phyloP scores from a whole-genome alignment of 768 basidiomycete genomes.

The Boletellus ananas region DNA sequence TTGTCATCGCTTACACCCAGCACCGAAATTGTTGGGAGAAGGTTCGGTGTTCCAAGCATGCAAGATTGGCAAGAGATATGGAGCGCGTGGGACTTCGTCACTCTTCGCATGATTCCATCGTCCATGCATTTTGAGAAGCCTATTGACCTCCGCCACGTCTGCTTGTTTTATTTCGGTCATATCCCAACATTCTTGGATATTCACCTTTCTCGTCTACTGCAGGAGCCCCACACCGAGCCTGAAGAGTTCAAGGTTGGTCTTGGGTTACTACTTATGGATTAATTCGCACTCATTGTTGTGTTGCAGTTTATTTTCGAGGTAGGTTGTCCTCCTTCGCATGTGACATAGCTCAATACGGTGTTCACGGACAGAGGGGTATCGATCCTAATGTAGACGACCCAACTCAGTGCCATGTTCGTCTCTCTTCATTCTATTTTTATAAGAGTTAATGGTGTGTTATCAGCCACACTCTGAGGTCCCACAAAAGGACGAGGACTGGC shows the following conservation, averaged over 20 bases:
- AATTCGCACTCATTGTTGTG: conserved; percentile 2
- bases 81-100: conserved; percentile 86
- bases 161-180: conserved; percentile 95
- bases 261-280: not conserved
- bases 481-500: conserved; percentile 79
- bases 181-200: conserved; percentile 93
- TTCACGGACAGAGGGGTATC: conserved; percentile 71
- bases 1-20: conserved; percentile 38
- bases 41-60: conserved; percentile 65
- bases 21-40: conserved; percentile 20
- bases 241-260: conserved; percentile 64
- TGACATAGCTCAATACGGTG: conserved; percentile 3
- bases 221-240: conserved; percentile 82
- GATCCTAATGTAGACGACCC: conserved; percentile 95
- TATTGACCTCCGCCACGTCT: conserved; percentile 91
- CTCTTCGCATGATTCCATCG: conserved; percentile 79
- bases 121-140: conserved; percentile 87
- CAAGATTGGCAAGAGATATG: conserved; percentile 83
- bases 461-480: conserved; percentile 92
- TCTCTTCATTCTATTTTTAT: not conserved
- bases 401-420: conserved; percentile 72
- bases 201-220: conserved; percentile 69
- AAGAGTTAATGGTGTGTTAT: not conserved
- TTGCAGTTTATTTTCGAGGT: conserved; percentile 74
- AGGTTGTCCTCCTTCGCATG: conserved; percentile 6